Base-by-base conservation (phyloP, 2,329 filamentous ascomycete genomes). In the Ambrosiella beaveri region DNA sequence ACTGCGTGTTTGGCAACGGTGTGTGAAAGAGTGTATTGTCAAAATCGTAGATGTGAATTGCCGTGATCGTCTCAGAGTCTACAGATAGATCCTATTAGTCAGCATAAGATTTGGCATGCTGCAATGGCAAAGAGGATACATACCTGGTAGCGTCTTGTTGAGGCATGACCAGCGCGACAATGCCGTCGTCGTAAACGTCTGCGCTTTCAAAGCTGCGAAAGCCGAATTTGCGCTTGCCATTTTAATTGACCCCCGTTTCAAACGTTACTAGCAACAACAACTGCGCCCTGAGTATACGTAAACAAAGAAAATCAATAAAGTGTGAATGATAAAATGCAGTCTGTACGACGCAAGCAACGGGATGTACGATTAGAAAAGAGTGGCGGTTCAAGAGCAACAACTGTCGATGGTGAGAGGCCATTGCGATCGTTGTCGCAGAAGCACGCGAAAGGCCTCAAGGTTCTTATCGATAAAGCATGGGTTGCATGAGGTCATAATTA, bases 1-100 rank as follows among this genome's bases (percentile, higher is more conserved):
- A 70, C 64, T 88, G 84, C 2, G 83, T 81, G 66, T 96, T 97
- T 1, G 93, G 93, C 1, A 95, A 74, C 5, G 93, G 93, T 12
- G 87, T 95, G 65, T 84, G 82, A 74, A 98, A 98, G 54, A 98
- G 73, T 41, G 91, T 97, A 67, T 98, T 97, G 71, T 98, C 93
- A 69, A 97, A 98, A 70, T 98, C 93, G 73, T 97, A 97, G 64
- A 98, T 79, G 67, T 97, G 91, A 56, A 98, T 81, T 7, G 81
- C 73, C 68, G 81, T 88, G 70, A 97, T 84, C 58, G 80, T 75
- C 47, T 85, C 75, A 9, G 82, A 75, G 38, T 80, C 78, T 79
- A 63, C 9, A 13, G 40, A 49, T 17, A 37, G 12, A 11, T n/a
- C 7, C 15, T 13, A 36, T 27, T 47, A 13, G 7, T 36, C 13